Percentiles rank a stretch among this genome's conserved stretches.
These are phyloP conservation scores for Bonia amplexicaulis DNA, from an alignment of 176 grass and related monocot species.

Conservation along the genomic window DNA sequence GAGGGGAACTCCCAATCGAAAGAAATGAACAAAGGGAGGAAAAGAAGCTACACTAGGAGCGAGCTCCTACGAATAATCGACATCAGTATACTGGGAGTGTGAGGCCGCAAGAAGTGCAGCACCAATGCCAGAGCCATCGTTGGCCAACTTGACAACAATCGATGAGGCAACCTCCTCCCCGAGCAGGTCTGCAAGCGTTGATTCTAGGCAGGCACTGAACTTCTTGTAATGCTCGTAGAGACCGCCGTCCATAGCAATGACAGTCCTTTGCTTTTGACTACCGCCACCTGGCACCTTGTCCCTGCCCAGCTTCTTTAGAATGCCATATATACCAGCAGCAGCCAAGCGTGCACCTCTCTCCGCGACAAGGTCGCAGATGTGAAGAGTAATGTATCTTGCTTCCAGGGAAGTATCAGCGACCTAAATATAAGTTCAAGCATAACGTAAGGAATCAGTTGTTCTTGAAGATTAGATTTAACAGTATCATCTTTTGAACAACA, in stretches of 20 bases:
- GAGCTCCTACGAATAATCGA: constrained; percentile 31
- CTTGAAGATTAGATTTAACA: background rate
- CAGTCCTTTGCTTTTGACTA: constrained; percentile 35
- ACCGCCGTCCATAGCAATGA: constrained; percentile 76
- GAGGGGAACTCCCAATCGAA: background rate
- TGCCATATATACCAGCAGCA: constrained; percentile 72
- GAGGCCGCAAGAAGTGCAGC: constrained; percentile 79
- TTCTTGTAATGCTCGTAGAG: constrained; percentile 84
- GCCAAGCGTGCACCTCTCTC: constrained; percentile 69
- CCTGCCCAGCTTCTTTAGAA: constrained; percentile 79
- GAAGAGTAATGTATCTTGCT: constrained; percentile 70
- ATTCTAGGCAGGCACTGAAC: constrained; percentile 56
- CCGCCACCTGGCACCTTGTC: constrained; percentile 25
- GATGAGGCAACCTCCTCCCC: constrained; percentile 55
- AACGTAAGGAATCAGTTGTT: background rate
- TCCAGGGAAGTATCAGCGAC: constrained; percentile 51
- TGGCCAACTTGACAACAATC: constrained; percentile 71
- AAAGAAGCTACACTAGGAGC: constrained; percentile 13
- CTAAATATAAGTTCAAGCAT: constrained; percentile 30
- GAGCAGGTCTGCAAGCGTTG: constrained; percentile 58
- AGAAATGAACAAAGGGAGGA: background rate
- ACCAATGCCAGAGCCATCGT: constrained; percentile 84
- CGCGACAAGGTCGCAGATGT: constrained; percentile 61
- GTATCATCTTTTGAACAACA: background rate
- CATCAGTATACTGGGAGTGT: constrained; percentile 60